Evolutionary conservation across 2,329 filamentous ascomycete genomes (phyloP), one percentile per base, ranked within the genome.

Genomic region (Sporothrix humicola): DNA sequence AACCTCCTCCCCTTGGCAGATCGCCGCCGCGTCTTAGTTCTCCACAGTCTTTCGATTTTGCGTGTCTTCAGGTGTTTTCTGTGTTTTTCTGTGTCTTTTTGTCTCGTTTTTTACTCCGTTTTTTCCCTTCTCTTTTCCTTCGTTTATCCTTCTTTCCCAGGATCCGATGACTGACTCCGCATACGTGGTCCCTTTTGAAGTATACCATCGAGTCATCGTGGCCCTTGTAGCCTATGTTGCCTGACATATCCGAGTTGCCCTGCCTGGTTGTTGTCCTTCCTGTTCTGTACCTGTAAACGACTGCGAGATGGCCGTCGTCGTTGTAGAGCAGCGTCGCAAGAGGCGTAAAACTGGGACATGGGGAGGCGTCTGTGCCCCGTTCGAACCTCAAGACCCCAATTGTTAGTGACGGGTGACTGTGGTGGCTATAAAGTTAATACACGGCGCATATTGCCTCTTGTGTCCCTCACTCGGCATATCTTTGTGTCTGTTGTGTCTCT

Each of bases 191-290:
- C 20, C 23, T 31, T 48, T 26, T n/a, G 17, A n/a, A 37, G 58
- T 13, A 17, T 61, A 61, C 31, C 58, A 17, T 63, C 9, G 59
- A 10, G 61, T 26, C 20, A 26, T 26, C 31, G 31, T 37, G 31
- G 31, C 31, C 31, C 31, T 37, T 37, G 31, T 37, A 37, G 4
- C 31, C 31, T 37, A 7, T 37, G 42, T 42, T 48, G 6, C 9
- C 20, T 65, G 37, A 15, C 15, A 3, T 8, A 20, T 20, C 66
- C 31, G 31, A 37, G 31, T 37, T 37, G 4, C 31, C 31, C 1
- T 37, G 7, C 7, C 31, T 37, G 31, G 31, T 54, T 20, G 66
- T 23, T 54, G 66, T 52, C 66, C 66, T 69, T 69, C 66, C 48
- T 69, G 8, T 56, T 69, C 26, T 12, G 66, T 48, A 26, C 2